phyloP scores from a whole-genome alignment of 129 eudicot genomes.

The Sambucus nigra region DNA sequence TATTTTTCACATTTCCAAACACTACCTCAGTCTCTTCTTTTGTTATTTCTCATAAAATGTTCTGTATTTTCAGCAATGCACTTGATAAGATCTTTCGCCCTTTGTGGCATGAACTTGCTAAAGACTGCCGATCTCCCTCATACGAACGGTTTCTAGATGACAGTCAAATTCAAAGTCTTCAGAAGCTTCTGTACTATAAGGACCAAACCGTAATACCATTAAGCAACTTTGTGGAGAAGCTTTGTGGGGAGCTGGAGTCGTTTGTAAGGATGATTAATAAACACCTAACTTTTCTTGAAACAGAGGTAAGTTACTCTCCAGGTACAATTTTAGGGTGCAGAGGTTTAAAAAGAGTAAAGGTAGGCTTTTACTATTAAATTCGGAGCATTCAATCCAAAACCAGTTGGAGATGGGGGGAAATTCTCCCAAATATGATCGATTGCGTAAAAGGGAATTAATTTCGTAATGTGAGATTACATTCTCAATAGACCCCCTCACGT shows the following conservation, averaged over 20 bases:
- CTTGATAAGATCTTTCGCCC: slow-evolving; percentile 58
- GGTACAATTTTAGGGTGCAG: neutral
- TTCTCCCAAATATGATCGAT: no score
- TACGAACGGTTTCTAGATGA: slow-evolving; percentile 40
- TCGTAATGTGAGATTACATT: no score
- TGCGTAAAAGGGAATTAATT: no score
- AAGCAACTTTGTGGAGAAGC: slow-evolving; percentile 36
- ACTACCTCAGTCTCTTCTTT: neutral
- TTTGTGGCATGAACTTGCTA: slow-evolving; percentile 34
- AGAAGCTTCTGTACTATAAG: slow-evolving; percentile 37
- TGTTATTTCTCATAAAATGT: slow-evolving; percentile 8
- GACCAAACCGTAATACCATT: slow-evolving; percentile 20
- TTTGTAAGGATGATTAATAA: slow-evolving; percentile 34
- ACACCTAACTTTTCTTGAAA: slow-evolving; percentile 49
- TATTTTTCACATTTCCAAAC: no score
- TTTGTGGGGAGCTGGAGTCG: slow-evolving; percentile 39
- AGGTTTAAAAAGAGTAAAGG: neutral
- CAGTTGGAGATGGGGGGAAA: no score
- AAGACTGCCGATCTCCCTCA: slow-evolving; percentile 26
- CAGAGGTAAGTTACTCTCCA: slow-evolving; percentile 43
- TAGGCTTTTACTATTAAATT: neutral
- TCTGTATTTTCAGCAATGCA: slow-evolving; percentile 53
- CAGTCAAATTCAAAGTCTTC: slow-evolving; percentile 63
- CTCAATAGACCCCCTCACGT: no score
- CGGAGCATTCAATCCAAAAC: no score